Conservation (phyloP, 768 basidiomycete genomes). For the Macrolepiota albuminosa region DNA sequence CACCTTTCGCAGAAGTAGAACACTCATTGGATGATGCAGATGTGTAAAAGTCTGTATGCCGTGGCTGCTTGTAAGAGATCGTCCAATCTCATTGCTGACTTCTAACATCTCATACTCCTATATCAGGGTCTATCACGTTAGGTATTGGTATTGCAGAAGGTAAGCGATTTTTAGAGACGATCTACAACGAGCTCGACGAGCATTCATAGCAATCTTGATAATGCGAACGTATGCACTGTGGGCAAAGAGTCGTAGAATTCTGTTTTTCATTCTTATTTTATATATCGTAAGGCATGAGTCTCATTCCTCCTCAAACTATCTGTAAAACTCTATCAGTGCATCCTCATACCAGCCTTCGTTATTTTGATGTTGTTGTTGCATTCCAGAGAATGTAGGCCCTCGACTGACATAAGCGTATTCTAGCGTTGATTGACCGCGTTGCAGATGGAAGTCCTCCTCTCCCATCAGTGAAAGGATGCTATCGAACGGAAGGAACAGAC, state of each 20-base stretch:
- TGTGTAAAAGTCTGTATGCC: conserved; percentile 3
- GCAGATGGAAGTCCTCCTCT: conserved; percentile 9
- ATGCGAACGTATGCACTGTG: conserved; percentile 18
- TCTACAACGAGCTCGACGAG: not conserved
- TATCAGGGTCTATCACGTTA: conserved; percentile 1
- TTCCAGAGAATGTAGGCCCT: conserved; percentile 7
- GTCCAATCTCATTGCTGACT: not conserved
- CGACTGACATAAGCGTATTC: not conserved
- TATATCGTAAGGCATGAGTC: conserved; percentile 4
- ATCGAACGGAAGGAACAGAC: conserved; percentile 5
- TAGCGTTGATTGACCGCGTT: not conserved
- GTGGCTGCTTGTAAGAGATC: not conserved
- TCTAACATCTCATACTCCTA: not conserved
- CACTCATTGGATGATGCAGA: not conserved
- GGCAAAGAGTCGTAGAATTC: conserved; percentile 8
- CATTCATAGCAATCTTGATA: conserved; percentile 12
- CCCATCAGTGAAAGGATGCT: conserved; percentile 9
- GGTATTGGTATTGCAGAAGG: conserved; percentile 12
- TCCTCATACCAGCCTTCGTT: conserved; percentile 1
- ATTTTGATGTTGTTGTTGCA: conserved; percentile 5
- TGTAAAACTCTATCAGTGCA: not conserved
- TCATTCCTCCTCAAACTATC: not conserved
- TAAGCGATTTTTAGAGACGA: not conserved
- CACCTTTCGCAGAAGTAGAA: not conserved
- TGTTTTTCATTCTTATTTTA: conserved; percentile 3